Evolutionary conservation across 2,329 filamentous ascomycete genomes (phyloP).

Genomic region (Alternaria novae-zelandiae): DNA sequence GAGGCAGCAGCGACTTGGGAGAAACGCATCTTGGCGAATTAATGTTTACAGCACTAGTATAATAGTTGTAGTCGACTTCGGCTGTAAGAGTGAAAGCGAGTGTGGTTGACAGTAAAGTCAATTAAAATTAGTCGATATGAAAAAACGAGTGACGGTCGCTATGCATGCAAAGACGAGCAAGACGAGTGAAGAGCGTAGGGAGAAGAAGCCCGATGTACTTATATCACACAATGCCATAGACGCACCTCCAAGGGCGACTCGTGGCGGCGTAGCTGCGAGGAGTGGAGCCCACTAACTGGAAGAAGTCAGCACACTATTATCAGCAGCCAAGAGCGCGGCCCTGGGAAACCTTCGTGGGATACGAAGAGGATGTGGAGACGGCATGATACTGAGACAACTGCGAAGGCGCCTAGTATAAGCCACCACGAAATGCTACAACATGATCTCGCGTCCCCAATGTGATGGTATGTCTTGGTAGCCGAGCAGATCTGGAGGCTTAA

Average conservation of each 20-base stretch:
- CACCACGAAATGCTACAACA: not conserved
- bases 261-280: constrained; percentile 28
- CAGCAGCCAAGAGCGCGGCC: constrained; percentile 28
- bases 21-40: constrained; percentile 37
- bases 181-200: constrained; percentile 20
- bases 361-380: constrained; percentile 22
- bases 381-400: constrained; percentile 1
- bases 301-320: constrained; percentile 21
- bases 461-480: not conserved
- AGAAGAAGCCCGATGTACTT: constrained; percentile 23
- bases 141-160: constrained; percentile 37
- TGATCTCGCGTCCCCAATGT: not conserved
- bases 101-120: constrained; percentile 20
- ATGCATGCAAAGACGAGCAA: constrained; percentile 31
- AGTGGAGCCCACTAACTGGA: constrained; percentile 19
- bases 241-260: constrained; percentile 15
- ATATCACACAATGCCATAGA: constrained; percentile 18
- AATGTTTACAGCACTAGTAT: not conserved
- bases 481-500: not conserved
- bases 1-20: constrained; percentile 36
- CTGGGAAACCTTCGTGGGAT: constrained; percentile 17
- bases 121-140: constrained; percentile 20
- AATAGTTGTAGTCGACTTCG: not conserved
- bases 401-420: not conserved
- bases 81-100: constrained; percentile 13